A percentile compares a stretch with the other conserved stretches of the same genome.
Conservation (phyloP, 1,139 yeast genomes). For the Hyphopichia pseudoburtonii region DNA sequence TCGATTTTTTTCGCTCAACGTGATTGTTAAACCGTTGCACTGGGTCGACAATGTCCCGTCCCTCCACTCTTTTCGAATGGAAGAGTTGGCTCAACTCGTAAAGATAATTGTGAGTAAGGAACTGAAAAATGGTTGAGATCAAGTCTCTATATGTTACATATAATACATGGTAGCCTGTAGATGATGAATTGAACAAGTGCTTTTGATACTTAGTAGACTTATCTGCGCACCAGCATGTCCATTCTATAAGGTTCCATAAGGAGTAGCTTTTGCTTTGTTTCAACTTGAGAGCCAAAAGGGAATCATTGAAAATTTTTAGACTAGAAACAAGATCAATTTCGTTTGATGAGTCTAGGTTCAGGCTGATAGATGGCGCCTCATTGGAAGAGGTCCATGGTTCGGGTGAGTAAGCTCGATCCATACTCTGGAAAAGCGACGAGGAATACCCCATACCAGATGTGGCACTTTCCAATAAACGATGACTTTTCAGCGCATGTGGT, state of each 20-base stretch:
- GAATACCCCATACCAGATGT: conserved; percentile 5
- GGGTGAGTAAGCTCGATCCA: not conserved
- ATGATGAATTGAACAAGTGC: conserved; percentile 15
- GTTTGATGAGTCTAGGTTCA: no score
- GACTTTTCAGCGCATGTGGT: conserved; percentile 2
- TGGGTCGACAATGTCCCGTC: conserved; percentile 4
- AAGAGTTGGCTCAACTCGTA: conserved; percentile 8
- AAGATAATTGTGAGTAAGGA: conserved; percentile 20
- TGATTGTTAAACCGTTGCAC: conserved; percentile 2
- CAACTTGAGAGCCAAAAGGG: conserved; percentile 16
- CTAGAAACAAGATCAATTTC: no score
- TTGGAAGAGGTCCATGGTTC: no score
- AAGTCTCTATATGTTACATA: conserved; percentile 21
- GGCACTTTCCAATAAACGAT: not conserved
- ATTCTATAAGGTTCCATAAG: conserved; percentile 33
- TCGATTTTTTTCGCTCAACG: not conserved
- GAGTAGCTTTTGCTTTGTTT: conserved; percentile 21
- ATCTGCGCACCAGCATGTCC: conserved; percentile 39
- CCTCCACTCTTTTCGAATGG: not conserved
- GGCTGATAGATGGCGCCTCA: no score
- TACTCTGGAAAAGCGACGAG: conserved; percentile 1
- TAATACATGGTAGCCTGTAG: conserved; percentile 22
- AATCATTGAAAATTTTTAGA: conserved; percentile 32
- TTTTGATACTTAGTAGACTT: conserved; percentile 19
- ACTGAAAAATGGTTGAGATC: conserved; percentile 20